Percentiles rank a stretch among this genome's conserved stretches.
phyloP scores from a whole-genome alignment of 768 basidiomycete genomes.

The Mycena belliarum region DNA sequence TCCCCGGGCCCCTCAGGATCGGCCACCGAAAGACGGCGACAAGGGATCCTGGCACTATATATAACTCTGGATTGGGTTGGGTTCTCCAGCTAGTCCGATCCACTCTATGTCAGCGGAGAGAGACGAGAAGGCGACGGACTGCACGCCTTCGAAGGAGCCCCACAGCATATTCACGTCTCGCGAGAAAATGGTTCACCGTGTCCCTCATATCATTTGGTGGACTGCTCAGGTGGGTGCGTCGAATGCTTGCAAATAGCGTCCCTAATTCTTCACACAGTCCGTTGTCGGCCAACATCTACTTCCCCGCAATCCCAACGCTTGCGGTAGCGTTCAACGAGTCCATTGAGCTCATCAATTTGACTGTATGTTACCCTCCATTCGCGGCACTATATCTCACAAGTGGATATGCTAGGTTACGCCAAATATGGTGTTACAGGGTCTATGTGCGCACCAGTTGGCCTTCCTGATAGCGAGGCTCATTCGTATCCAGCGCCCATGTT shows the following conservation, averaged over 20 bases:
- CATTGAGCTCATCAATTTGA: slow-evolving; percentile 74
- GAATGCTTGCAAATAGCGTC: too few species aligned
- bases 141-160: neutral
- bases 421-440: slow-evolving; percentile 70
- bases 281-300: slow-evolving; percentile 75
- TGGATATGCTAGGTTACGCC: slow-evolving; percentile 46
- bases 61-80: too few species aligned
- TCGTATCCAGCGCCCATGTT: slow-evolving; percentile 53
- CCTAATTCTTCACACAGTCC: slow-evolving; percentile 41
- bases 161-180: slow-evolving; percentile 21
- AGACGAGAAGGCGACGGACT: neutral
- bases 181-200: slow-evolving; percentile 25
- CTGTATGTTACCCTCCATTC: slow-evolving; percentile 24
- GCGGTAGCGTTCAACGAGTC: slow-evolving; percentile 63
- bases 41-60: too few species aligned
- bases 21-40: too few species aligned
- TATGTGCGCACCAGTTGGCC: slow-evolving; percentile 41
- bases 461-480: neutral
- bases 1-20: too few species aligned
- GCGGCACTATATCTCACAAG: too few species aligned
- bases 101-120: neutral
- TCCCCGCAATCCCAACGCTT: slow-evolving; percentile 76
- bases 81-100: too few species aligned
- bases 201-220: slow-evolving; percentile 19
- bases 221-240: slow-evolving; percentile 18